Conservation (phyloP, 345 rosid genomes). For the Eucalyptus curtisii region DNA sequence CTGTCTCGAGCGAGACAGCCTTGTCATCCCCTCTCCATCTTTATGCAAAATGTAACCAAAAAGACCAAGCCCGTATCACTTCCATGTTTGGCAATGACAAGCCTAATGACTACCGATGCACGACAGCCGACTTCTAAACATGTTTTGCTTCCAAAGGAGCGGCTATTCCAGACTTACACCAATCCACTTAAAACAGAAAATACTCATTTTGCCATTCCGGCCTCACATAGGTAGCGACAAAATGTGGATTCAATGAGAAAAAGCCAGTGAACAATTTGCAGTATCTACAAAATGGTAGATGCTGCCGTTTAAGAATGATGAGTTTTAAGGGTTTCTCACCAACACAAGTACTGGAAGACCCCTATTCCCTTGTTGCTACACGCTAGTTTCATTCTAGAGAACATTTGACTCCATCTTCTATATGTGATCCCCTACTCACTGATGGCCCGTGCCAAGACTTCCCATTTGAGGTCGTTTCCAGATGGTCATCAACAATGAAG, state of each 20-base stretch:
- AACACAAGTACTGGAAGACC: not conserved
- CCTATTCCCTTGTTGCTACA: not conserved
- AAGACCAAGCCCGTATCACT: not conserved
- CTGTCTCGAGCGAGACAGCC: not conserved
- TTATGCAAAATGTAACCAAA: not conserved
- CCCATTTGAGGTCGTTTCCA: not conserved
- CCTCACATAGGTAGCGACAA: not conserved
- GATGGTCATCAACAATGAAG: constrained; percentile 22
- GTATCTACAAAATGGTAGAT: not conserved
- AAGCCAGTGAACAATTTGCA: not conserved
- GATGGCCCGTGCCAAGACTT: constrained; percentile 2
- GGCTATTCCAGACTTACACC: not conserved
- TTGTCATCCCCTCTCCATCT: not conserved
- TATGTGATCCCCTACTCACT: constrained; percentile 1
- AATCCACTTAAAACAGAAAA: not conserved
- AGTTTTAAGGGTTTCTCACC: not conserved
- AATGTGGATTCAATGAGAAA: not conserved
- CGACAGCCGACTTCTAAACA: constrained; percentile 12
- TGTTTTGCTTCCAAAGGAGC: constrained; percentile 5
- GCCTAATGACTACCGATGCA: not conserved
- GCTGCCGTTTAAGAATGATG: not conserved
- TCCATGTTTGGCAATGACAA: not conserved
- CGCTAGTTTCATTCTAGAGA: constrained; percentile 18
- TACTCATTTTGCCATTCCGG: not conserved
- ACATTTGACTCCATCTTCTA: constrained; percentile 16